These are phyloP conservation scores for Xylaria sp. DNA, from an alignment of 2,329 filamentous ascomycete genomes.

Conservation along the genomic window DNA sequence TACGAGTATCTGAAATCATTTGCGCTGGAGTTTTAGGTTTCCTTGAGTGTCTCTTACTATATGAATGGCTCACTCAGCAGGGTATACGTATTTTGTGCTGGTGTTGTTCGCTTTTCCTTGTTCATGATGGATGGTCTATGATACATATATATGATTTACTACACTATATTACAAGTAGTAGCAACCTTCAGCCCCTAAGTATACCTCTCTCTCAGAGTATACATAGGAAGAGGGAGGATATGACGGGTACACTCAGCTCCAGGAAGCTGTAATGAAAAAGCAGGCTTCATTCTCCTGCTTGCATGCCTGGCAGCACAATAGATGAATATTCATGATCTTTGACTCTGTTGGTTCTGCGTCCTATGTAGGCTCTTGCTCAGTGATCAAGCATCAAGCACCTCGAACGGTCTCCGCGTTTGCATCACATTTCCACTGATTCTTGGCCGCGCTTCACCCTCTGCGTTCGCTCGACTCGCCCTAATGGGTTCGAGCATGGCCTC, in stretches of 20 bases:
- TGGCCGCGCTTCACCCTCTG: constrained; percentile 14
- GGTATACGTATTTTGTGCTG: constrained; percentile 4
- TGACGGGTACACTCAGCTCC: constrained; percentile 31
- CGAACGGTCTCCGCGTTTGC: background rate
- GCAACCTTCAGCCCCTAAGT: constrained; percentile 9
- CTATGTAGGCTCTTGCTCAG: constrained; percentile 33
- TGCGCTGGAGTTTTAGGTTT: constrained; percentile 67
- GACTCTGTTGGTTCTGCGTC: constrained; percentile 14
- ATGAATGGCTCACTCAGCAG: background rate
- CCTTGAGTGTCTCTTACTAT: background rate
- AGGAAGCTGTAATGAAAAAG: constrained; percentile 24
- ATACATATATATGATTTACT: constrained; percentile 39
- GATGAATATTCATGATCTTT: constrained; percentile 25
- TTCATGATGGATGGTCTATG: constrained; percentile 26
- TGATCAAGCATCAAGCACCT: constrained; percentile 5
- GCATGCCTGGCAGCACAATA: constrained; percentile 4
- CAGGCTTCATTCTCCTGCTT: constrained; percentile 16
- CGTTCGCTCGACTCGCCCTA: constrained; percentile 7
- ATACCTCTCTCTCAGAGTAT: constrained; percentile 28
- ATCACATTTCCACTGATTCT: background rate
- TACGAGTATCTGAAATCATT: constrained; percentile 88
- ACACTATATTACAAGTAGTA: constrained; percentile 45
- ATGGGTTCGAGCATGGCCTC: constrained; percentile 37
- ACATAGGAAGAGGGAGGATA: constrained; percentile 22
- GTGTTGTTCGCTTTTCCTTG: constrained; percentile 5